phyloP scores from a whole-genome alignment of 306 rosid species.

The Dalbergia cultrata region DNA sequence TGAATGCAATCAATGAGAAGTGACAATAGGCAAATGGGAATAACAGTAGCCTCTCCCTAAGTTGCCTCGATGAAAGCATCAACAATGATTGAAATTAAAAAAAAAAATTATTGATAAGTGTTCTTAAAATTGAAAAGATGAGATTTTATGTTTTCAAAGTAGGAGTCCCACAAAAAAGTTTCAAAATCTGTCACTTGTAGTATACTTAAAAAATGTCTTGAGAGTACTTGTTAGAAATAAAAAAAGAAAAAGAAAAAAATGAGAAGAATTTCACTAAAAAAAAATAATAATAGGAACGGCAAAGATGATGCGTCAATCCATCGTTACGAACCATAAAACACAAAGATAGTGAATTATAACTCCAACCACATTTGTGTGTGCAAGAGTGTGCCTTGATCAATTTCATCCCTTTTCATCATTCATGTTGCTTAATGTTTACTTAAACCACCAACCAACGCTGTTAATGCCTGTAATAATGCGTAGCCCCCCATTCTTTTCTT shows the following conservation, averaged over 20 bases:
- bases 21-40: no score
- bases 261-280: neutral
- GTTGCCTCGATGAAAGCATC: neutral
- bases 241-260: no score
- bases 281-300: no score
- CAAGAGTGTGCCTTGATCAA: constrained; percentile 17
- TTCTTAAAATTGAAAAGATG: no score
- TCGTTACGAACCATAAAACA: neutral
- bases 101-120: no score
- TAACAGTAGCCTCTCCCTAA: no score
- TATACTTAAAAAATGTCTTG: no score
- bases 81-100: neutral
- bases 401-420: constrained; percentile 43
- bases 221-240: no score
- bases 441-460: constrained; percentile 51
- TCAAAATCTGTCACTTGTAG: no score
- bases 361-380: neutral
- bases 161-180: no score
- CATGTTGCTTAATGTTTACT: constrained; percentile 61
- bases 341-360: neutral
- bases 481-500: constrained; percentile 12
- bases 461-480: constrained; percentile 50
- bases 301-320: neutral
- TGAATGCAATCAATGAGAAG: no score
- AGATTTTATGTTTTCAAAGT: no score